Base-by-base conservation (phyloP, 108 stramenopile species). In the Chaetoceros tenuissimus region DNA sequence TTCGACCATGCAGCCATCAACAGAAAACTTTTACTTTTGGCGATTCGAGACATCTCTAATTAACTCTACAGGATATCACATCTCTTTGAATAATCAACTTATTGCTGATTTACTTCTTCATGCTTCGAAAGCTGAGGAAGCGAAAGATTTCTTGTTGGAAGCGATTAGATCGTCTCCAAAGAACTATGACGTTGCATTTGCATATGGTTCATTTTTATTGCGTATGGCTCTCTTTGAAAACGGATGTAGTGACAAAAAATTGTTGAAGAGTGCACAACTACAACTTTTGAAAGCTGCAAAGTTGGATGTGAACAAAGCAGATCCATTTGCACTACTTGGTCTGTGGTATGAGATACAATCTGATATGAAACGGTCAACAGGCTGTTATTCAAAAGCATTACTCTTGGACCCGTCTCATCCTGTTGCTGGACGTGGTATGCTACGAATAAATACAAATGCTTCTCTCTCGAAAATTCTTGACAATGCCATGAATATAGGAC, bases 241-340 rank as follows among this genome's bases (percentile, higher is more conserved):
- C 10, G 48, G 46, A 0, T 45, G 31, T 22, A 49, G 49, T 57
- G 19, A 29, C 29, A 5, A 47, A 1, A 26, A 31, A 13, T 48
- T 69, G 16, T 44, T 47, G 19, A 68, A 66, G 22, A 31, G 54
- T 29, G 70, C 87, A 24, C 77, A 70, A 48, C 60, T 62, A 23
- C 74, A 78, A 24, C 60, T 88, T 8, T 66, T 88, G 16, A 80
- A 76, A 60, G 75, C 82, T 43, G 87, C 87, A 18, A 84, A 82
- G 64, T 55, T 84, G 48, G 71, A 82, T 66, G 47, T 73, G 24
- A 58, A 57, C 16, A 76, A 68, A 49, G 54, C 87, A 3, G 57
- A 57, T 20, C 80, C 87, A 16, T 88, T 88, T 64, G 76, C 79
- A 17, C 57, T 88, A 27, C 55, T 88, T 10, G 87, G 87, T 10